These are phyloP conservation scores for Kalanchoe fedtschenkoi DNA, from an alignment of 164 flowering plant species.

Conservation along the genomic window DNA sequence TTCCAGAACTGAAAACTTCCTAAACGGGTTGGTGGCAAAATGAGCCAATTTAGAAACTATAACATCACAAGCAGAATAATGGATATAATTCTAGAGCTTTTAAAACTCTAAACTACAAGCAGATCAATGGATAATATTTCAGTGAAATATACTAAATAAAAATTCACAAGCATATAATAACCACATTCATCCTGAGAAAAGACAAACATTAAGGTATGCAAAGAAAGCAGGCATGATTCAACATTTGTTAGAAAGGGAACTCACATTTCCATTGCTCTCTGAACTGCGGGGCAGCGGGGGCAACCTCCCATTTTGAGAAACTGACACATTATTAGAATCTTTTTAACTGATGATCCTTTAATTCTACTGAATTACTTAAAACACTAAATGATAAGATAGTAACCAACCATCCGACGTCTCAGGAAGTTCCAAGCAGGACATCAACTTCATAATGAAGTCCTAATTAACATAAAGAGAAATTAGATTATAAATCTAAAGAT, in stretches of 20 bases:
- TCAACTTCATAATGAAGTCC: too few relatives aligned
- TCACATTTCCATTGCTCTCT: constrained; percentile 67
- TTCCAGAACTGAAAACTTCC: neutral
- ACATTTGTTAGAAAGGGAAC: constrained; percentile 11
- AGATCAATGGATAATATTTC: neutral
- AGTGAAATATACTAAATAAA: too few relatives aligned
- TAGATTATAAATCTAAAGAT: too few relatives aligned
- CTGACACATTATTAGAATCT: constrained; percentile 29
- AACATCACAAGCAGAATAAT: neutral
- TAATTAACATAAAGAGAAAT: too few relatives aligned
- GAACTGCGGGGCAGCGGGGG: constrained; percentile 46
- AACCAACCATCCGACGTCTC: constrained; percentile 74
- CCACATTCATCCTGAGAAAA: neutral
- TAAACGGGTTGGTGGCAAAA: neutral
- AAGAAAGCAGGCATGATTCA: neutral
- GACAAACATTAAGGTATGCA: neutral
- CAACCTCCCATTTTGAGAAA: constrained; percentile 56
- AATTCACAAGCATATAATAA: too few relatives aligned
- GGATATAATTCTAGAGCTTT: too few relatives aligned
- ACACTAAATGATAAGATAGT: neutral
- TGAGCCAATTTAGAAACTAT: neutral
- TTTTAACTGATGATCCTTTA: neutral
- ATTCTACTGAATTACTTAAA: neutral
- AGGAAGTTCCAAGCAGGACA: constrained; percentile 35
- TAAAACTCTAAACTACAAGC: too few relatives aligned